Percentiles rank a stretch among this genome's conserved stretches.
Evolutionary conservation across 2,329 filamentous ascomycete species (phyloP).

Genomic region (Aspergillus ustus): DNA sequence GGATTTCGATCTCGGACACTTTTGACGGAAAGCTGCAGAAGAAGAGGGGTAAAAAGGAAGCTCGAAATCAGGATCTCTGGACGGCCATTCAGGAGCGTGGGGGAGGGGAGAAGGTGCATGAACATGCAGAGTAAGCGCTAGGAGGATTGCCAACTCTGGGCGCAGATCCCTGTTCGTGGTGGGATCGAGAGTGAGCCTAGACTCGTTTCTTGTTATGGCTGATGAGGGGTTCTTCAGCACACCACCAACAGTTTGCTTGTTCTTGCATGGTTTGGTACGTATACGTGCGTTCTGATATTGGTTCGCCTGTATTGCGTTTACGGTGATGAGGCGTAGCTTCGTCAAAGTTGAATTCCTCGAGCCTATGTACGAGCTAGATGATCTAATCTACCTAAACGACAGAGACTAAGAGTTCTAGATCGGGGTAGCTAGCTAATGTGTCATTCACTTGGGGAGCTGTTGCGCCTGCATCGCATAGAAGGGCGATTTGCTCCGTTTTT

Average conservation of each 20-base stretch:
- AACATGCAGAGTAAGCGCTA: not conserved
- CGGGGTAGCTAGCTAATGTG: not conserved
- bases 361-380: not conserved
- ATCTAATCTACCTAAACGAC: not conserved
- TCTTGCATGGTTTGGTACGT: not conserved
- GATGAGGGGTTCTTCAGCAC: not conserved
- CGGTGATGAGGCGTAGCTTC: not conserved
- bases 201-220: not conserved
- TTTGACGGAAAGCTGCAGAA: not conserved
- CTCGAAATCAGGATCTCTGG: too few relatives aligned
- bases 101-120: not conserved
- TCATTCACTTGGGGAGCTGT: not conserved
- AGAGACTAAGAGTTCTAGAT: not conserved
- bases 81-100: not conserved
- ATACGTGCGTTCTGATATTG: not conserved
- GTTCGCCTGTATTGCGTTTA: not conserved
- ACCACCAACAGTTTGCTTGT: not conserved
- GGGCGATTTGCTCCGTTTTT: not conserved
- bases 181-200: not conserved
- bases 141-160: not conserved
- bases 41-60: not conserved
- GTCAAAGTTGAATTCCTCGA: not conserved
- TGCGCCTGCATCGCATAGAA: not conserved
- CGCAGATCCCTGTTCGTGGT: not conserved
- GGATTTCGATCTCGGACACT: not conserved